Conservation (phyloP, 257 asterid species). For the Anisodus tanguticus region DNA sequence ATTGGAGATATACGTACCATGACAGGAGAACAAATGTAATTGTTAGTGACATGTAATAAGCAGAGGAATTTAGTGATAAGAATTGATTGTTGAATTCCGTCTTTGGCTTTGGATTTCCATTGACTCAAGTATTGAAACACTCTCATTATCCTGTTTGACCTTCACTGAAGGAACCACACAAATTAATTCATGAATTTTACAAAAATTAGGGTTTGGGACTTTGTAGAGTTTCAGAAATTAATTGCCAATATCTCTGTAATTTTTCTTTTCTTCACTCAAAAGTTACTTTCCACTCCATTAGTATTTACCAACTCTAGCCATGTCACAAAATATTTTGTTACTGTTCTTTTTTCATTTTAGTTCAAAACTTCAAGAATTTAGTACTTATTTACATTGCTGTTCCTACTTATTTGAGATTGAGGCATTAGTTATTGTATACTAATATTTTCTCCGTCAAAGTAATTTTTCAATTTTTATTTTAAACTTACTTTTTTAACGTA, state of each 20-base stretch:
- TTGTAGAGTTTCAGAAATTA: neutral
- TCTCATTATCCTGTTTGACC: conserved; percentile 34
- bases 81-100: conserved; percentile 55
- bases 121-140: conserved; percentile 44
- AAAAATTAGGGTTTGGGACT: neutral
- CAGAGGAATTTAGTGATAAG: conserved; percentile 69
- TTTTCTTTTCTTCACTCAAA: neutral
- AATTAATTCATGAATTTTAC: neutral
- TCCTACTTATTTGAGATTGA: too few relatives aligned
- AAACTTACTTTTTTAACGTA: too few relatives aligned
- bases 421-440: too few relatives aligned
- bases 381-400: too few relatives aligned
- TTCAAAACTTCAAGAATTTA: too few relatives aligned
- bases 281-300: neutral
- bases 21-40: conserved; percentile 71
- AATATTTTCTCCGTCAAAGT: too few relatives aligned
- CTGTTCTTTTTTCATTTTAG: too few relatives aligned
- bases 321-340: too few relatives aligned
- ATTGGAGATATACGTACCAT: conserved; percentile 45
- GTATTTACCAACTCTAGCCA: too few relatives aligned
- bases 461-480: too few relatives aligned
- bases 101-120: conserved; percentile 64
- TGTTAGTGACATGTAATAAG: conserved; percentile 68
- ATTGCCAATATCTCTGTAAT: neutral
- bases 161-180: neutral